Evolutionary conservation across 2,329 filamentous ascomycete genomes (phyloP).

Genomic region (Beauveria sp.): DNA sequence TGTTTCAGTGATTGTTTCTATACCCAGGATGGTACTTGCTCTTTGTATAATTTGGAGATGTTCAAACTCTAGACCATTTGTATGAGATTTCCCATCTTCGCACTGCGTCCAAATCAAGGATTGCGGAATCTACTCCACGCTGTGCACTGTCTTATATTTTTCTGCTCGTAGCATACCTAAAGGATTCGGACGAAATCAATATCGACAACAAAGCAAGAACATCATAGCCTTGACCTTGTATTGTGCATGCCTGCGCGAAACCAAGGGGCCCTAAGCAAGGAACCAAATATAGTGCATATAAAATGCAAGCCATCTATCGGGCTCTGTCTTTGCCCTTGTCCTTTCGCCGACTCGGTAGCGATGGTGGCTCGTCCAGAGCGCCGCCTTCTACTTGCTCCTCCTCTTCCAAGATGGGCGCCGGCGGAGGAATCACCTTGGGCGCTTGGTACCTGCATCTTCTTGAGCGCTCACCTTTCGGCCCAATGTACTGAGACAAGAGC

Average conservation of each 20-base stretch:
- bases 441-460: not conserved
- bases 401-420: constrained; percentile 1
- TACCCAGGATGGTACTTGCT: not conserved
- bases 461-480: not conserved
- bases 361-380: not conserved
- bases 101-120: not conserved
- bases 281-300: no score
- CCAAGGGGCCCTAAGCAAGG: no score
- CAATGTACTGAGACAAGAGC: not conserved
- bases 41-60: not conserved
- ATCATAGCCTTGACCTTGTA: not conserved
- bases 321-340: not conserved
- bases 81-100: not conserved
- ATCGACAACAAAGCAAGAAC: no score
- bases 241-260: not conserved
- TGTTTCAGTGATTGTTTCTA: not conserved
- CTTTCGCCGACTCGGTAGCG: not conserved
- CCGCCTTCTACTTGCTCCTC: not conserved
- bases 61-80: not conserved
- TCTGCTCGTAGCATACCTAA: no score
- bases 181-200: not conserved
- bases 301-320: not conserved
- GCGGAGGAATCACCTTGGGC: not conserved
- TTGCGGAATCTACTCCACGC: not conserved
- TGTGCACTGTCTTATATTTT: not conserved